Base-by-base conservation (phyloP, 768 basidiomycete genomes). In the Trametes elegans region DNA sequence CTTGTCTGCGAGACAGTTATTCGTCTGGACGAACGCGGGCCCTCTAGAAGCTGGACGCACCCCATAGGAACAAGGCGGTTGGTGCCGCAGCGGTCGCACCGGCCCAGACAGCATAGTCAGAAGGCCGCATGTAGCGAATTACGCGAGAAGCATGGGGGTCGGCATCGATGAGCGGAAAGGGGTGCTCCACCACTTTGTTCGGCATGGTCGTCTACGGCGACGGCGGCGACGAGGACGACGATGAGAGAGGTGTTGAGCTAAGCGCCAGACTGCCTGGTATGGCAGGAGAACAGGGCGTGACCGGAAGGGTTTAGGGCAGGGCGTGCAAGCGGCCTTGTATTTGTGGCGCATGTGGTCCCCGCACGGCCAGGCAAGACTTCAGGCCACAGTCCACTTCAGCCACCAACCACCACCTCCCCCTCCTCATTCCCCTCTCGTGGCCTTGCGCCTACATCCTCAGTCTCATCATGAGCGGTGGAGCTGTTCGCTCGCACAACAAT, bases 121-220 rank as follows among this genome's bases (percentile, higher is more conserved):
- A 85, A 19, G 84, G 78, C 23, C 96, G 80, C 72, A 98, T 84
- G 74, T 97, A 97, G 54, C 90, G 78, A 19, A 99, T 73, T 45
- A 99, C 96, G 28, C 96, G 83, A 28, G 75, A 75, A 13, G 85
- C 85, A 76, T 97, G 90, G 9, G 96, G 96, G 77, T 98, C 96
- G 0, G 84, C 77, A 73, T 98, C 96, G 74, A 98, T 90, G 72
- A 96, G 85, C 43, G 94, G 94, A 74, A 84, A 96, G 23, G 85
- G 84, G 35, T 88, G 83, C 65, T 73, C 71, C 55, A 78, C 73
- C 63, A 76, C 72, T 68, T 80, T 80, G 71, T 77, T 68, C 46
- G 82, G 79, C 80, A 81, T 80, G 58, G 70, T 73, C 35, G 63
- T 59, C 48, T 42, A 38, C 41, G 40, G 53, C 53, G 53, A 28